Percentiles rank a stretch among this genome's conserved stretches.
Conservation (phyloP, 2,329 filamentous ascomycete species). For the Neonectria coccinea region DNA sequence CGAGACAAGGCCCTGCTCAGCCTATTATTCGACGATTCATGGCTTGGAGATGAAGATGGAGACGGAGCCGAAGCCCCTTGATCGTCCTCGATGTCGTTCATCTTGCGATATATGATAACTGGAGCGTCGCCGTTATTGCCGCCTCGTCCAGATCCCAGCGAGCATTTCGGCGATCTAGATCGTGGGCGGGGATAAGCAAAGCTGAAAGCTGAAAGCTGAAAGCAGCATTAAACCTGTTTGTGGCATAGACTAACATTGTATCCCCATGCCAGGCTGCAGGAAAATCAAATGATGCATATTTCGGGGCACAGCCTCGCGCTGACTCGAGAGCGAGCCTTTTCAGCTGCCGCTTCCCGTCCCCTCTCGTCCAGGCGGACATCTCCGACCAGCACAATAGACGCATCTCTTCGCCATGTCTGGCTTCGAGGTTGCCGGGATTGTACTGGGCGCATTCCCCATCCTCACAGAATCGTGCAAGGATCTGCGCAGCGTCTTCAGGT, state of each 20-base stretch:
- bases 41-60: background rate
- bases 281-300: background rate
- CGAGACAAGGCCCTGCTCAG: background rate
- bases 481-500: background rate
- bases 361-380: background rate
- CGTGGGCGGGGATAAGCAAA: background rate
- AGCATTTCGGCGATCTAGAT: background rate
- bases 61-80: background rate
- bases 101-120: background rate
- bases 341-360: background rate
- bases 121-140: background rate
- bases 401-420: conserved; percentile 14
- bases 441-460: conserved; percentile 15
- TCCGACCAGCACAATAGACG: background rate
- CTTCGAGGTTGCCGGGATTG: conserved; percentile 21
- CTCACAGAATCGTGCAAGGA: background rate
- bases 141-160: background rate
- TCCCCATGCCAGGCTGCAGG: background rate
- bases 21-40: background rate
- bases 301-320: background rate
- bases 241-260: background rate
- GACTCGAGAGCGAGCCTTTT: background rate
- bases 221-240: background rate
- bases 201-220: background rate
- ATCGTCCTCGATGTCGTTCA: background rate